Evolutionary conservation across 495 filamentous ascomycete species (phyloP).

Genomic region (Trichoderma gamsii): DNA sequence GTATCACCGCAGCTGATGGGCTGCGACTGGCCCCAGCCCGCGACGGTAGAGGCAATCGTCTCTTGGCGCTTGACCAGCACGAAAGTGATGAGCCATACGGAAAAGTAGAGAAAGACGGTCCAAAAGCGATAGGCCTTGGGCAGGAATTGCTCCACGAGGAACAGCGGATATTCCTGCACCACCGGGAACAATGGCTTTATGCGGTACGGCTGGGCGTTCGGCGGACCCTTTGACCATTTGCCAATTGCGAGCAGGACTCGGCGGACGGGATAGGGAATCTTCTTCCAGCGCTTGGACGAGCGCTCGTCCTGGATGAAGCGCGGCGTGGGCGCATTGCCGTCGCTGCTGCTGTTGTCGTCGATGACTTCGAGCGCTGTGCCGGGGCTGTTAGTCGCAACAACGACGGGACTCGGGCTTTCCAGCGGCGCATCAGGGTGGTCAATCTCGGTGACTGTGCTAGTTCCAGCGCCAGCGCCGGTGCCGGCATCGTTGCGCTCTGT

Average conservation of each 20-base stretch:
- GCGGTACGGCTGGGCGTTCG: slow-evolving; percentile 54
- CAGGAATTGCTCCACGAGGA: slow-evolving; percentile 53
- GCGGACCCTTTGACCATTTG: slow-evolving; percentile 67
- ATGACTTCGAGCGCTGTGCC: slow-evolving; percentile 21
- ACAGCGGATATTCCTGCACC: slow-evolving; percentile 62
- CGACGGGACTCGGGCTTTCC: slow-evolving; percentile 13
- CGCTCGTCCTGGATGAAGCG: slow-evolving; percentile 36
- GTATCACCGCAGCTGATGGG: slow-evolving; percentile 61
- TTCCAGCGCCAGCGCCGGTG: background rate
- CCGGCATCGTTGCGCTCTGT: background rate
- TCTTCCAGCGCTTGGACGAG: slow-evolving; percentile 35
- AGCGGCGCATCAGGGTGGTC: slow-evolving; percentile 34
- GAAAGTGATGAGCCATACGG: slow-evolving; percentile 69
- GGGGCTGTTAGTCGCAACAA: background rate
- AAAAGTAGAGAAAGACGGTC: slow-evolving; percentile 56
- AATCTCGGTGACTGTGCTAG: slow-evolving; percentile 9
- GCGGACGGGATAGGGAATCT: slow-evolving; percentile 45
- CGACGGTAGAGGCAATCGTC: slow-evolving; percentile 56
- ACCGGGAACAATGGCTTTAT: slow-evolving; percentile 64
- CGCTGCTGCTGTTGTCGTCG: slow-evolving; percentile 14
- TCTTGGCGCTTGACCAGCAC: slow-evolving; percentile 59
- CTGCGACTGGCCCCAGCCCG: slow-evolving; percentile 59
- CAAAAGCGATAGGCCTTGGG: slow-evolving; percentile 58
- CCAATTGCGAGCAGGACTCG: slow-evolving; percentile 37
- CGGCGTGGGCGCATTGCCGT: slow-evolving; percentile 29